Base-by-base conservation (phyloP, 2,329 filamentous ascomycete species). In the Paecilomyces niveus region DNA sequence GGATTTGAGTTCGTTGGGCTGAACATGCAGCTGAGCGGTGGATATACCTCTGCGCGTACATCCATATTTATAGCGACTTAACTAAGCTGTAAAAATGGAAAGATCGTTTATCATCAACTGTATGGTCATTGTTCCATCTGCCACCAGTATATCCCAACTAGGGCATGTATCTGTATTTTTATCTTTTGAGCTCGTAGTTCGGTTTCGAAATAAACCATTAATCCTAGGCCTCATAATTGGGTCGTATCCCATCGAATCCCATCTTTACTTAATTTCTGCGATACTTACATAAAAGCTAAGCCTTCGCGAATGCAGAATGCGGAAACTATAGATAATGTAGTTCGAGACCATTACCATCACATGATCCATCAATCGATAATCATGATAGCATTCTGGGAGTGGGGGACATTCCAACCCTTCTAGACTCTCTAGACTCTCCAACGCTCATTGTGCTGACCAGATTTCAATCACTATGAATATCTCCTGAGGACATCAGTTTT, bases 1-100 rank as follows among this genome's bases (percentile, higher is more conserved):
- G 66, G 90, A 97, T 78, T 75, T 99, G 70, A 85, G 63, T 58
- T 68, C 70, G 53, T 65, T 74, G 62, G 68, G 70, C 26, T 75
- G 60, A 68, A 22, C 59, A 55, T 62, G 58, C 63, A 54, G 64
- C 63, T 67, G 65, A 21, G 26, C 24, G 50, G 15, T 52, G 26
- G 39, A 45, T 45, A 39, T 39, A 45, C 39, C 39, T 45, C 8
- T 18, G 39, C 8, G 15, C 39, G 15, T 9, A 8, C n/a, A 45
- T 45, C n/a, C 39, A 45, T 45, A 45, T 18, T 45, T 45, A 45
- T 45, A 45, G 39, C 39, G n/a, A 45, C 39, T 9, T 45, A 45
- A 18, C 15, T 45, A 45, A 5, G 39, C 39, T 45, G 39, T 45
- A 45, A 45, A 45, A 45, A 45, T 45, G 39, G 39, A 9, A 45